Conservation (phyloP, 2,329 filamentous ascomycete species). For the Fonsecaea multimorphosa region DNA sequence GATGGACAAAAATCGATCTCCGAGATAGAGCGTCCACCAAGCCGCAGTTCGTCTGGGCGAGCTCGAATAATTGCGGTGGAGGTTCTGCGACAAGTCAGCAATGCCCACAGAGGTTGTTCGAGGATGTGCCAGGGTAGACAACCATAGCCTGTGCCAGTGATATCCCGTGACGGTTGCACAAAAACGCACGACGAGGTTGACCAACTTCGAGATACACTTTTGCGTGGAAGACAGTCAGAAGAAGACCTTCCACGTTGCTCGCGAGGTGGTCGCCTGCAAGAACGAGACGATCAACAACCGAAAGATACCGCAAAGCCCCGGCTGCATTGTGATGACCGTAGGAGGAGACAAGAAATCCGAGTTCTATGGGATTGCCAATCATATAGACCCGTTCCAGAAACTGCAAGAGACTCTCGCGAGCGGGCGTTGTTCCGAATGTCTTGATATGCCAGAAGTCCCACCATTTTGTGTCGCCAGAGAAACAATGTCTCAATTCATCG, state of each 20-base stretch:
- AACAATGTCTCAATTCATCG: slow-evolving; percentile 1
- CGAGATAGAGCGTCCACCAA: slow-evolving; percentile 25
- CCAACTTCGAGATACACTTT: slow-evolving; percentile 24
- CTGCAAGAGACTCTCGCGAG: slow-evolving; percentile 8
- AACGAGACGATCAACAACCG: slow-evolving; percentile 22
- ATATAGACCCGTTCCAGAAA: slow-evolving; percentile 11
- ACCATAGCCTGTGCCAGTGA: slow-evolving; percentile 21
- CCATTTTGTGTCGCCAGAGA: slow-evolving; percentile 16
- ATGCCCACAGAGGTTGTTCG: neutral
- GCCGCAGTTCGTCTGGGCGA: slow-evolving; percentile 8
- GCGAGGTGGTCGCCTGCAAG: slow-evolving; percentile 14
- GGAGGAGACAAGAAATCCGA: slow-evolving; percentile 21
- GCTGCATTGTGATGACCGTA: slow-evolving; percentile 15
- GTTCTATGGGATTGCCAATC: slow-evolving; percentile 4
- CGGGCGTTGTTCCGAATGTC: slow-evolving; percentile 11
- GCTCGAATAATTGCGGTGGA: slow-evolving; percentile 21
- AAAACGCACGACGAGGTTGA: slow-evolving; percentile 22
- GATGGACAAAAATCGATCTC: slow-evolving; percentile 23
- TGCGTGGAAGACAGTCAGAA: slow-evolving; percentile 19
- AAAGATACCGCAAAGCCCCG: slow-evolving; percentile 8
- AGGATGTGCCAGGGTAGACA: neutral
- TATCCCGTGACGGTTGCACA: slow-evolving; percentile 22
- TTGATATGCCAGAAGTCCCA: slow-evolving; percentile 24
- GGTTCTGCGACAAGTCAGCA: slow-evolving; percentile 21
- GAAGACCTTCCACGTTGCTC: slow-evolving; percentile 11